Evolutionary conservation across 129 eudicot genomes (phyloP), one percentile per base, ranked within the genome.

Genomic region (Arctium minus): DNA sequence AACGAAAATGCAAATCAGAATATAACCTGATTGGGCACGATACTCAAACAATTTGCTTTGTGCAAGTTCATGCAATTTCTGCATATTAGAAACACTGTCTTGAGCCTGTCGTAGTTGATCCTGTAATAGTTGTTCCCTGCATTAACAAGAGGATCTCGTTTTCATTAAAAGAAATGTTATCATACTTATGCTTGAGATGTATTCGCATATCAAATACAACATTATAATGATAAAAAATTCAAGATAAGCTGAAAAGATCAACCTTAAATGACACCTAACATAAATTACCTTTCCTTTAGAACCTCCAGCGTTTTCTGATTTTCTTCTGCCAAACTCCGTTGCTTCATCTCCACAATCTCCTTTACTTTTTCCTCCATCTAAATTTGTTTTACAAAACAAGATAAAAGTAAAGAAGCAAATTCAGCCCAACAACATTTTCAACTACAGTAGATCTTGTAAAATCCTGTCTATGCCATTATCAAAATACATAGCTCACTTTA

Each of bases 351-450:
- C 82, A 96, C 97, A 77, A 91, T 85, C 87, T 96, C 99, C 81
- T 93, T 96, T 74, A 96, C 97, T 85, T 96, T 96, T 85, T 96
- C 99, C 86, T 96, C 99, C 97, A 93, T 96, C 99, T 95, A 80
- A 44, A 78, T 27, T 69, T 77, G 40, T 3, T 31, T 74, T 33
- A 80, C 27, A 80, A 3, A 79, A n/a, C 53, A 60, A 56, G 53
- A 46, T 31, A 72, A 36, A 60, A 18, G 50, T 70, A 33, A 80
- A 60, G 68, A 38, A 68, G 72, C 39, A 82, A 42, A 62, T 48
- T 81, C 53, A 22, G 68, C 72, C 39, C 60, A 33, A 72, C 73
- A 32, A 76, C 32, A 74, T 11, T 74, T 31, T 69, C 76, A 33
- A 8, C 72, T 76, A 67, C 33, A 11, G 60, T 48, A 70, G 38